phyloP scores from a whole-genome alignment of 345 rosid genomes.

The Camelina laxa region DNA sequence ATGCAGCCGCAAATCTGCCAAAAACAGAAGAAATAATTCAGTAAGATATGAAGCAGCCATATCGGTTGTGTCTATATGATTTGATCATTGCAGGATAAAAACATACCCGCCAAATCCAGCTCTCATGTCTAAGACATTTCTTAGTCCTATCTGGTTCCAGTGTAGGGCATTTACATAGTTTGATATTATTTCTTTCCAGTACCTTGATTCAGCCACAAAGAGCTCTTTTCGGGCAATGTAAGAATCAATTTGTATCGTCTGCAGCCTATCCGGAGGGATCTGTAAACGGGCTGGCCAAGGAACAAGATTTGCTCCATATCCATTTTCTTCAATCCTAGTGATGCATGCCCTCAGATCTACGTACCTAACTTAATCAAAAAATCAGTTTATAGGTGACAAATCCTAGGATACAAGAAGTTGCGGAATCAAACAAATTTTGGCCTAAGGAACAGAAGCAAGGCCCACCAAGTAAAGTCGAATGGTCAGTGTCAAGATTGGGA shows the following conservation, averaged over 20 bases:
- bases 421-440: neutral
- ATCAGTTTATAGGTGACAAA: slow-evolving; percentile 16
- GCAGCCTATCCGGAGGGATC: slow-evolving; percentile 88
- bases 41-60: slow-evolving; percentile 8
- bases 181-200: slow-evolving; percentile 82
- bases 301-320: slow-evolving; percentile 75
- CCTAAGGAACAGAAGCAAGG: slow-evolving; percentile 24
- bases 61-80: neutral
- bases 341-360: slow-evolving; percentile 88
- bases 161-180: slow-evolving; percentile 75
- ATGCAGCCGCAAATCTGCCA: slow-evolving; percentile 88
- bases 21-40: slow-evolving; percentile 38
- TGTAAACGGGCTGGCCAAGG: slow-evolving; percentile 87
- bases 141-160: slow-evolving; percentile 81
- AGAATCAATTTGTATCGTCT: slow-evolving; percentile 82
- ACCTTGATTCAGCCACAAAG: slow-evolving; percentile 82
- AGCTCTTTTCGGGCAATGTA: slow-evolving; percentile 88
- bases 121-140: slow-evolving; percentile 98
- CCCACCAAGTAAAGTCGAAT: slow-evolving; percentile 10
- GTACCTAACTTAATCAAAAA: slow-evolving; percentile 57
- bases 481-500: slow-evolving; percentile 7
- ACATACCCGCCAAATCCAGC: slow-evolving; percentile 95
- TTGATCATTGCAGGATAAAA: slow-evolving; percentile 15
- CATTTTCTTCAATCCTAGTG: slow-evolving; percentile 77
- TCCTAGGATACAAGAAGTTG: slow-evolving; percentile 15